These are phyloP conservation scores for Geotrichum cucujoidarum DNA, from an alignment of 1,139 yeast species.

Conservation along the genomic window DNA sequence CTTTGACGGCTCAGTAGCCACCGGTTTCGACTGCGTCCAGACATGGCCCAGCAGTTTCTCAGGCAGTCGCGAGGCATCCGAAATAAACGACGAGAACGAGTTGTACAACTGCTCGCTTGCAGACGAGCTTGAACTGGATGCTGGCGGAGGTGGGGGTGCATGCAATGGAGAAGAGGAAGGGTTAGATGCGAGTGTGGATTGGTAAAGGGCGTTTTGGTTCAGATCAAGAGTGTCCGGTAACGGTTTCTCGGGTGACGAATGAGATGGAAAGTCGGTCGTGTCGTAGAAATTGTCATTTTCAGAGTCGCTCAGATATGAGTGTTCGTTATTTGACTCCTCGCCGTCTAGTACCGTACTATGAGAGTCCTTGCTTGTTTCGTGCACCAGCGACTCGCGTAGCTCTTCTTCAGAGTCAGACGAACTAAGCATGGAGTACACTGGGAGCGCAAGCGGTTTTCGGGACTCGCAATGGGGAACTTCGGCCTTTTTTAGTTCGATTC, in stretches of 20 bases:
- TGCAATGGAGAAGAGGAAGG: not conserved
- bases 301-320: not conserved
- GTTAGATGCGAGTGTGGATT: not conserved
- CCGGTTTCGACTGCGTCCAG: not conserved
- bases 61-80: not conserved
- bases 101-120: not conserved
- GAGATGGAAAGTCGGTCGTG: not conserved
- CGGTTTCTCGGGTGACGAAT: not conserved
- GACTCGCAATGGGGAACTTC: not conserved
- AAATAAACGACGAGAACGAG: not conserved
- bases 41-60: constrained; percentile 4
- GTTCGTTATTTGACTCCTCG: not conserved
- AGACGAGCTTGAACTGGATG: too few relatives aligned
- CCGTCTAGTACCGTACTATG: not conserved
- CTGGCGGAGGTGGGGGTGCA: not conserved
- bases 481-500: constrained; percentile 1
- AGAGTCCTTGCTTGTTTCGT: not conserved
- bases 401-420: not conserved
- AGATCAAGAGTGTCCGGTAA: not conserved
- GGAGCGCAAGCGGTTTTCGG: constrained; percentile 1
- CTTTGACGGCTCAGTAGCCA: not conserved
- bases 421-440: constrained; percentile 5
- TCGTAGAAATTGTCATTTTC: not conserved
- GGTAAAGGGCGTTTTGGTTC: not conserved
- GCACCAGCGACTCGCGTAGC: not conserved